Percentiles rank a stretch among this genome's conserved stretches.
phyloP scores from a whole-genome alignment of 805 yeast species.

The Starmerella floris region DNA sequence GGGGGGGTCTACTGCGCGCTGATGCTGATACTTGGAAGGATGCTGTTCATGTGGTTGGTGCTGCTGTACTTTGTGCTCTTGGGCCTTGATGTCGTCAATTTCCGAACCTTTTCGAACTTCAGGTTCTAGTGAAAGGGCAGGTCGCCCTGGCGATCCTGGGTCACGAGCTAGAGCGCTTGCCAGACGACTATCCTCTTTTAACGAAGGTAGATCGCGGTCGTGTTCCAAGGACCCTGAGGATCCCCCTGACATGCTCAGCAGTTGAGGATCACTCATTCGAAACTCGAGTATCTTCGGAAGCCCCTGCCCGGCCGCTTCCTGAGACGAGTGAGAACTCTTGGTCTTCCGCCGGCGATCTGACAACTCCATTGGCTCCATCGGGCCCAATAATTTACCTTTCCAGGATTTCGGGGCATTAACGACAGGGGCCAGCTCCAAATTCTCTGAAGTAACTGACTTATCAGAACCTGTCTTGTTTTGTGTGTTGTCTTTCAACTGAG shows the following conservation, averaged over 20 bases:
- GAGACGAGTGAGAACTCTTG: too few relatives aligned
- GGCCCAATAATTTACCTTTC: slow-evolving; percentile 2
- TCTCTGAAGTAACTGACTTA: neutral
- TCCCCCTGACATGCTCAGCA: too few relatives aligned
- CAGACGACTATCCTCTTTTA: neutral
- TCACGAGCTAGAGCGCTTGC: neutral
- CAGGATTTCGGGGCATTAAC: neutral
- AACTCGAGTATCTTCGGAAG: neutral
- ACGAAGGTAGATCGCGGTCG: neutral
- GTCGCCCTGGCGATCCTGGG: too few relatives aligned
- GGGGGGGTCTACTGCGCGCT: too few relatives aligned
- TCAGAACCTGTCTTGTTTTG: neutral
- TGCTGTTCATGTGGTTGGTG: slow-evolving; percentile 1
- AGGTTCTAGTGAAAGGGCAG: too few relatives aligned
- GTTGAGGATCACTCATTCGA: neutral
- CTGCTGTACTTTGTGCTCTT: neutral
- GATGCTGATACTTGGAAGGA: slow-evolving; percentile 1
- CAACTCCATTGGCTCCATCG: slow-evolving; percentile 13
- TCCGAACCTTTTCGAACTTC: too few relatives aligned
- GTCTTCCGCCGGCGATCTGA: too few relatives aligned
- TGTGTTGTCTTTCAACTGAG: too few relatives aligned
- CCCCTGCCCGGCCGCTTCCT: too few relatives aligned
- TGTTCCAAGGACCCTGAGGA: too few relatives aligned
- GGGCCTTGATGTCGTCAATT: too few relatives aligned
- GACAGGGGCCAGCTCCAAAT: neutral